Evolutionary conservation across 306 rosid species (phyloP), one percentile per base, ranked within the genome.

Genomic region (Casuarina cunninghamiana): DNA sequence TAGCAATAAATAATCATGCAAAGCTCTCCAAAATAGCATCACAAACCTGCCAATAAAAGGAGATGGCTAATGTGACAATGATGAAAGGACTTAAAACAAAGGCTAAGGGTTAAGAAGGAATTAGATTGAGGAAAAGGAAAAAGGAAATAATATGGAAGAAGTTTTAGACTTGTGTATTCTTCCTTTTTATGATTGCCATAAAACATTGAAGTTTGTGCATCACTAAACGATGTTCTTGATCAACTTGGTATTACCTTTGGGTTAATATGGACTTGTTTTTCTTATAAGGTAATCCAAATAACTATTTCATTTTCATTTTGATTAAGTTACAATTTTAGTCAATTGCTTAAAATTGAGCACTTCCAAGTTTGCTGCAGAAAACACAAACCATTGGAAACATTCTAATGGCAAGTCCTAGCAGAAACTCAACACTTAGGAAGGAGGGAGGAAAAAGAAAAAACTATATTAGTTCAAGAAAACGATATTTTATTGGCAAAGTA

Each of bases 401-500:
- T 5, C 12, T 9, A n/a, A 66, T 17, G 6, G 35, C 35, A 41
- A 66, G 71, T 16, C 71, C 21, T 66, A 0, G 2, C 3, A 39
- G 21, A 73, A 45, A 44, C 73, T 61, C 69, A 73, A 71, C 15
- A 55, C 71, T 65, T 37, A 10, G 11, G 9, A 72, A 10, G 51
- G 1, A 72, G 39, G 38, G 1, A 53, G 15, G 26, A 32, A 32
- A 17, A 73, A 5, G 46, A 4, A 1, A 5, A 72, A 17, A 45
- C 35, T 44, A 69, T 35, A 69, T 46, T 54, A 73, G 41, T 43
- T 35, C 13, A 32, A 35, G 60, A 70, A 17, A 55, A 41, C 26
- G 26, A n/a, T 51, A 26, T 63, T 50, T 50, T 38, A 38, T 49
- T 49, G 44, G 77, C 13, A 37, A 46, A 55, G 53, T 74, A 82